Conservation (phyloP, 192 early-diverging fungal genomes). For the Coemansia sp. region DNA sequence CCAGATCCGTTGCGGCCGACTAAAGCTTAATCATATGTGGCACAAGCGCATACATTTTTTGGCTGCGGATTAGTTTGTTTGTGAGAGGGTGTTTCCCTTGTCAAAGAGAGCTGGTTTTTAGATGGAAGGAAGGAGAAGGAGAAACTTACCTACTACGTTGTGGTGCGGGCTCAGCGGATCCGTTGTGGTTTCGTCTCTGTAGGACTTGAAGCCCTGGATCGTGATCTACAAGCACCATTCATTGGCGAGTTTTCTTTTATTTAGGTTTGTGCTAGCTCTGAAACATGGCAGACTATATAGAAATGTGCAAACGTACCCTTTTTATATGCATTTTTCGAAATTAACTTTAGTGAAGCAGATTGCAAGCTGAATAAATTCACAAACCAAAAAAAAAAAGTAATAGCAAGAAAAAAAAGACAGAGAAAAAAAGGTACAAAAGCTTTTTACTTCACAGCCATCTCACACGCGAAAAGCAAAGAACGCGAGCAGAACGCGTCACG, state of each 20-base stretch:
- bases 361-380: neutral
- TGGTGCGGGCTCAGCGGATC: conserved; percentile 90
- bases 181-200: conserved; percentile 92
- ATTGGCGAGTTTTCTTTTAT: neutral
- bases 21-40: neutral
- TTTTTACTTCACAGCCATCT: neutral
- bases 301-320: conserved; percentile 24
- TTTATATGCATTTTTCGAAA: conserved; percentile 46
- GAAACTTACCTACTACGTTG: conserved; percentile 85
- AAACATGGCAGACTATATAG: too few relatives aligned
- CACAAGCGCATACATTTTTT: conserved; percentile 13
- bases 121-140: too few relatives aligned
- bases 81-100: neutral
- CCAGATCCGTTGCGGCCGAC: conserved; percentile 97
- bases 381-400: neutral
- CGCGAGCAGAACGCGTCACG: neutral
- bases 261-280: too few relatives aligned
- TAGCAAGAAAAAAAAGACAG: neutral
- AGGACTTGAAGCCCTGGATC: conserved; percentile 99
- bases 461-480: too few relatives aligned
- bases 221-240: conserved; percentile 58
- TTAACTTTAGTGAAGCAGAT: neutral
- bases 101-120: too few relatives aligned
- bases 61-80: neutral
- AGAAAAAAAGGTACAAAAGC: neutral